Percentiles rank a stretch among this genome's conserved stretches.
Conservation (phyloP, 2,329 filamentous ascomycete genomes). For the Metarhizium humberi region DNA sequence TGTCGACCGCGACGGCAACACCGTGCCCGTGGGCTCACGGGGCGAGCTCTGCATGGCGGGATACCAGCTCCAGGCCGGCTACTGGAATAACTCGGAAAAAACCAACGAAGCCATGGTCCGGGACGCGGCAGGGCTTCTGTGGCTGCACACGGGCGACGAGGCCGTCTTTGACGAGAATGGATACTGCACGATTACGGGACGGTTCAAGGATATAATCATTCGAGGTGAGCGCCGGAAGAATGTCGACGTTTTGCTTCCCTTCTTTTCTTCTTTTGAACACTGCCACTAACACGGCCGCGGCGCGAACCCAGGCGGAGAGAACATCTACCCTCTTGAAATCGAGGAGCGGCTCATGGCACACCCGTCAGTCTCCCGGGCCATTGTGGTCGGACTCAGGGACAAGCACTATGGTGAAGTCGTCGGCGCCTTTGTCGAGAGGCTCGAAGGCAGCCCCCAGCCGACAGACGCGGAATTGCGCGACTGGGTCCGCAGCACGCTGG, state of each 20-base stretch:
- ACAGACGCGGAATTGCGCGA: slow-evolving; percentile 45
- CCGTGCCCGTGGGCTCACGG: slow-evolving; percentile 56
- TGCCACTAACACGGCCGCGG: slow-evolving; percentile 10
- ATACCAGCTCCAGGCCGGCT: slow-evolving; percentile 62
- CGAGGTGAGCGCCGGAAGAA: slow-evolving; percentile 37
- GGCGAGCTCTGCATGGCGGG: slow-evolving; percentile 73
- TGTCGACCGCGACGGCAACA: slow-evolving; percentile 55
- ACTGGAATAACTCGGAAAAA: slow-evolving; percentile 65
- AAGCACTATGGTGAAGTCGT: slow-evolving; percentile 67
- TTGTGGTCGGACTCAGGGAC: slow-evolving; percentile 62
- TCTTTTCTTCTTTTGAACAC: background rate
- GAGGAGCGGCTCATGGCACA: slow-evolving; percentile 63
- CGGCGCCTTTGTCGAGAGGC: slow-evolving; percentile 48
- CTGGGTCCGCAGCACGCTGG: slow-evolving; percentile 54
- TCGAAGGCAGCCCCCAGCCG: slow-evolving; percentile 28
- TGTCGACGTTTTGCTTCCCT: slow-evolving; percentile 1
- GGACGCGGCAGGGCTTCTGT: slow-evolving; percentile 45
- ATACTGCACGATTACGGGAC: slow-evolving; percentile 64
- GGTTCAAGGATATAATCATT: slow-evolving; percentile 76
- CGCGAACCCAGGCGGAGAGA: slow-evolving; percentile 50
- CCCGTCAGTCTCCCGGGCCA: slow-evolving; percentile 50
- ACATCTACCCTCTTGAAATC: slow-evolving; percentile 66
- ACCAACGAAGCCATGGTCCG: slow-evolving; percentile 52
- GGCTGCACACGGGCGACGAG: slow-evolving; percentile 61
- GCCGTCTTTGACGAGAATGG: slow-evolving; percentile 58